Base-by-base conservation (phyloP, 2,329 filamentous ascomycete genomes). In the Diaporthe helianthi region DNA sequence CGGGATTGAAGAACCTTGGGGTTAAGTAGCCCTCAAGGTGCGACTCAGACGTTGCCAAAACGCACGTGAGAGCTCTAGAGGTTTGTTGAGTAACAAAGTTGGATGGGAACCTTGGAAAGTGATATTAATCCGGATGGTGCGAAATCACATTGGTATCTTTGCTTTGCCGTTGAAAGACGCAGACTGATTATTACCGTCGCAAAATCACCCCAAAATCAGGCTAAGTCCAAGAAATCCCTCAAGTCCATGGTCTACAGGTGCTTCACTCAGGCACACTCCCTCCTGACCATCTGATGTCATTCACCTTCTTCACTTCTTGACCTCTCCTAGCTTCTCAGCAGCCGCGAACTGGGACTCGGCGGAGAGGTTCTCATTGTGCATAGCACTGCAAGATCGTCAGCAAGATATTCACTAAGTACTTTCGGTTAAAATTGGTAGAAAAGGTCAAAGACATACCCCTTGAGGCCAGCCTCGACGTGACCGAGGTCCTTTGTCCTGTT, bases 321-420 rank as follows among this genome's bases (percentile, higher is more conserved):
- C 19, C 29, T 71, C 46, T 10, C 69, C 69, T 7, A 71, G 36
- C 36, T 69, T 71, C 58, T 71, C 61, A 1, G 69, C 69, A 31
- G 69, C 67, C n/a, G 66, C 61, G 22, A 71, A 71, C 80, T 89
- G 89, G 4, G 85, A 85, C 76, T 87, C 85, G 0, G 86, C 82
- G 0, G 85, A 86, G 5, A 84, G 83, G 4, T 85, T 84, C n/a
- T 85, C 85, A 75, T 89, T 89, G 64, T 85, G 86, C 38, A 87
- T 70, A 19, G 86, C 83, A 8, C 81, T 83, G 15, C 0, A 1
- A 29, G 8, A 6, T n/a, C 24, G 58, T 19, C 17, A 49, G 74
- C 80, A 65, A 80, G 36, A 41, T 15, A 10, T 2, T 12, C 36
- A 17, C 17, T 38, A 5, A n/a, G n/a, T n/a, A n/a, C n/a, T n/a